phyloP scores from a whole-genome alignment of 371 early-diverging fungal species.

The Lichtheimia hyalospora region DNA sequence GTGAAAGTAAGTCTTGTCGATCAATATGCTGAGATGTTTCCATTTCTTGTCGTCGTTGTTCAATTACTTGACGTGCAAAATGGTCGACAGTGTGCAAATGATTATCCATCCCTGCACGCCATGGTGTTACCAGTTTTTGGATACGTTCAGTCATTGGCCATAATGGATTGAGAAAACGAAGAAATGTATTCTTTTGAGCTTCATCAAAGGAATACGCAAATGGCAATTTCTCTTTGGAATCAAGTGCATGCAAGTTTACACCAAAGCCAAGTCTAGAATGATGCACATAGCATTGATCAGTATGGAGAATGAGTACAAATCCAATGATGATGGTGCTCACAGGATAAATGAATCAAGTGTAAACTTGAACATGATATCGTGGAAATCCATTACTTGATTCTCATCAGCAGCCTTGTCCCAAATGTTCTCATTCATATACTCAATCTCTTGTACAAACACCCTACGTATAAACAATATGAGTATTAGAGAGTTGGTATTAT shows the following conservation, averaged over 20 bases:
- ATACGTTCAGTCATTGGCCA: slow-evolving; percentile 28
- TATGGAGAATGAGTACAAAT: too few species aligned
- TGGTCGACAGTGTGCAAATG: slow-evolving; percentile 43
- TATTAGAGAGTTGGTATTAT: background rate
- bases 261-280: slow-evolving; percentile 56
- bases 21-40: slow-evolving; percentile 12
- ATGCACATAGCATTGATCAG: background rate
- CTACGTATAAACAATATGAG: slow-evolving; percentile 8
- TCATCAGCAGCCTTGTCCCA: slow-evolving; percentile 28
- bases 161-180: slow-evolving; percentile 46
- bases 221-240: slow-evolving; percentile 26
- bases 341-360: slow-evolving; percentile 55
- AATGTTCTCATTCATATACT: slow-evolving; percentile 25
- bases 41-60: slow-evolving; percentile 32
- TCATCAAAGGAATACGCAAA: slow-evolving; percentile 64
- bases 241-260: slow-evolving; percentile 34
- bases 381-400: slow-evolving; percentile 32
- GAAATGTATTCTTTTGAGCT: slow-evolving; percentile 36
- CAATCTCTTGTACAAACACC: slow-evolving; percentile 49
- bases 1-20: slow-evolving; percentile 53
- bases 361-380: slow-evolving; percentile 44
- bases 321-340: slow-evolving; percentile 21
- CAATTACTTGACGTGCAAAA: slow-evolving; percentile 49
- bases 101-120: slow-evolving; percentile 30
- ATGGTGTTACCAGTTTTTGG: slow-evolving; percentile 12